Evolutionary conservation across 2,329 filamentous ascomycete species (phyloP).

Genomic region (Sporothrix luriei): DNA sequence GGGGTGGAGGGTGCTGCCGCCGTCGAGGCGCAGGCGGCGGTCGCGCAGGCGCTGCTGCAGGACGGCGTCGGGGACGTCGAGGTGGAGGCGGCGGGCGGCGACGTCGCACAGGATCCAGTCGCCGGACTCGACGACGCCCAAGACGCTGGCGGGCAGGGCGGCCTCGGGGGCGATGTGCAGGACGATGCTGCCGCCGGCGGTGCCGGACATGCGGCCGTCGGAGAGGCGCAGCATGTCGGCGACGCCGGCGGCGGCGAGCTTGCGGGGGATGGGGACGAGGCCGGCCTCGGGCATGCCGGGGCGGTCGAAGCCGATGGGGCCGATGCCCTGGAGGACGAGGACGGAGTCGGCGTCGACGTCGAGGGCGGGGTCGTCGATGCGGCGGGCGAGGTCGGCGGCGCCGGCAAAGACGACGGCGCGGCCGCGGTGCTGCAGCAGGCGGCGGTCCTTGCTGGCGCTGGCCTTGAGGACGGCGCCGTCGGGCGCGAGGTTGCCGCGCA

Average conservation of each 20-base stretch:
- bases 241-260: constrained; percentile 73
- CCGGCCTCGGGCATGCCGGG: constrained; percentile 92
- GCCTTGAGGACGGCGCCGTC: constrained; percentile 87
- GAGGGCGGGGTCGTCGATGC: constrained; percentile 60
- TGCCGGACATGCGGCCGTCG: constrained; percentile 84
- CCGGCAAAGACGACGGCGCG: constrained; percentile 68
- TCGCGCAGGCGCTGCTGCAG: no score
- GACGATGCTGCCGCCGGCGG: constrained; percentile 85
- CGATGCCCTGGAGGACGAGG: constrained; percentile 83
- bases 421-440: constrained; percentile 51
- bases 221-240: constrained; percentile 82
- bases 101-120: constrained; percentile 80
- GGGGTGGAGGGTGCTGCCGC: no score
- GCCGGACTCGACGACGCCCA: constrained; percentile 75
- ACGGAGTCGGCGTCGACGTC: constrained; percentile 65
- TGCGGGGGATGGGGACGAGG: constrained; percentile 67
- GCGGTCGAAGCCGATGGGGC: constrained; percentile 59
- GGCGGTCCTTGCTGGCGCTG: constrained; percentile 77
- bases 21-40: no score
- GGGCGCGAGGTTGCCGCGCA: constrained; percentile 81
- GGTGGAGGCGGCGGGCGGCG: constrained; percentile 60
- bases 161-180: constrained; percentile 87
- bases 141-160: constrained; percentile 71
- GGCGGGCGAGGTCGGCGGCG: constrained; percentile 70
- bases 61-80: constrained; percentile 45